Percentiles rank a stretch among this genome's conserved stretches.
These are phyloP conservation scores for Rubia occidens DNA, from an alignment of 305 asterid genomes.

Conservation along the genomic window DNA sequence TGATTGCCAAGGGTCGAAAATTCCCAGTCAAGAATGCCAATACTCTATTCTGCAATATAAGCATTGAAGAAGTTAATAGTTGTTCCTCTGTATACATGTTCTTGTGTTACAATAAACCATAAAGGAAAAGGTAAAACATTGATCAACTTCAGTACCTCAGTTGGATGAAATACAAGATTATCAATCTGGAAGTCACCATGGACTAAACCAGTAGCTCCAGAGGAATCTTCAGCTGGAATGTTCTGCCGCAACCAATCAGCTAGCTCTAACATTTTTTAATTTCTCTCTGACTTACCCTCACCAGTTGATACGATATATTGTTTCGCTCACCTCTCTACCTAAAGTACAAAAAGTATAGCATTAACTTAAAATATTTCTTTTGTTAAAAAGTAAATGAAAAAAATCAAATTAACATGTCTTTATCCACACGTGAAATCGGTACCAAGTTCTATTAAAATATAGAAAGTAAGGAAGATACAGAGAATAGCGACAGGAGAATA, in stretches of 20 bases:
- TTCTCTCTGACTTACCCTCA: conserved; percentile 71
- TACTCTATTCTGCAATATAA: conserved; percentile 73
- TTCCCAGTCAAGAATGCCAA: conserved; percentile 96
- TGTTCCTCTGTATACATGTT: not conserved
- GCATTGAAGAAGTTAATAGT: not conserved
- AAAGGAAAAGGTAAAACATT: not conserved
- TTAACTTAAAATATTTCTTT: conserved; percentile 12
- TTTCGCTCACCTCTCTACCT: conserved; percentile 95
- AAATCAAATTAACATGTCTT: not conserved
- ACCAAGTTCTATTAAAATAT: not conserved
- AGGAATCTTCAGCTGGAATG: conserved; percentile 82
- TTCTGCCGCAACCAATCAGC: conserved; percentile 68
- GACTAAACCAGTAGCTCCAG: conserved; percentile 77
- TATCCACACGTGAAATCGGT: conserved; percentile 3
- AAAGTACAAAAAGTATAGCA: conserved; percentile 18
- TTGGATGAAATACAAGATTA: conserved; percentile 92
- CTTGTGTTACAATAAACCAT: not conserved
- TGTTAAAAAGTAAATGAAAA: not conserved
- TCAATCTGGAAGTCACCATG: conserved; percentile 94
- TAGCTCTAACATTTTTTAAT: conserved; percentile 75
- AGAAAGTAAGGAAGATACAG: not conserved
- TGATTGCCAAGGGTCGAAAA: conserved; percentile 92
- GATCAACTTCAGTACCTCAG: conserved; percentile 47
- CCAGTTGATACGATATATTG: conserved; percentile 82
- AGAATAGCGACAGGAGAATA: not conserved